phyloP scores from a whole-genome alignment of 768 basidiomycete genomes.

The Rhodotorula kratochvilovae region DNA sequence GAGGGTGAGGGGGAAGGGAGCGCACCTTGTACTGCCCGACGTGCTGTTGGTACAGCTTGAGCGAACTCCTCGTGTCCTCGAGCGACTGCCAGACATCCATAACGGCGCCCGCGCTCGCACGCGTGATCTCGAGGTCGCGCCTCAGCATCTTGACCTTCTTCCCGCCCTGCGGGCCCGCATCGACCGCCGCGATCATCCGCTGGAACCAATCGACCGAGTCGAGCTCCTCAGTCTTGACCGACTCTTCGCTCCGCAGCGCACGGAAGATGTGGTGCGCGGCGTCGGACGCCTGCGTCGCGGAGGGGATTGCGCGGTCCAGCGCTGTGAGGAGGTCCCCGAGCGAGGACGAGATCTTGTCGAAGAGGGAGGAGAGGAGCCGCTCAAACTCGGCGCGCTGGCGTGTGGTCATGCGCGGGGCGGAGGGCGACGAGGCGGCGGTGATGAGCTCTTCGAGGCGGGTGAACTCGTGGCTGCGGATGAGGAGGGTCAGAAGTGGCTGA shows the following conservation, averaged over 20 bases:
- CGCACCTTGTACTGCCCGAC: constrained; percentile 38
- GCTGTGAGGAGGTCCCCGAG: constrained; percentile 39
- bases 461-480: constrained; percentile 33
- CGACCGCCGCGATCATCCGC: constrained; percentile 7
- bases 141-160: constrained; percentile 34
- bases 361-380: constrained; percentile 39
- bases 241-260: constrained; percentile 21
- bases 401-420: not conserved
- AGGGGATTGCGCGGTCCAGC: constrained; percentile 41
- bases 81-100: constrained; percentile 31
- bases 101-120: constrained; percentile 34
- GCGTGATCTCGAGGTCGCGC: constrained; percentile 39
- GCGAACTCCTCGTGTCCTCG: constrained; percentile 37
- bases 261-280: constrained; percentile 31
- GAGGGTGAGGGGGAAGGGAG: not conserved
- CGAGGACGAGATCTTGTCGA: constrained; percentile 32
- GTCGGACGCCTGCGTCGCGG: constrained; percentile 38
- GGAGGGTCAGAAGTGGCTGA: not conserved
- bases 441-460: constrained; percentile 38
- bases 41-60: constrained; percentile 30
- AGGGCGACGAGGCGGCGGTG: not conserved
- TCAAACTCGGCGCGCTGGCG: constrained; percentile 12
- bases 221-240: not conserved
- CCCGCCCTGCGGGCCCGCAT: not conserved
- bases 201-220: constrained; percentile 13